Percentiles rank a stretch among this genome's conserved stretches.
These are phyloP conservation scores for Naganishia cerealis DNA, from an alignment of 1,284 basidiomycete species.

Conservation along the genomic window DNA sequence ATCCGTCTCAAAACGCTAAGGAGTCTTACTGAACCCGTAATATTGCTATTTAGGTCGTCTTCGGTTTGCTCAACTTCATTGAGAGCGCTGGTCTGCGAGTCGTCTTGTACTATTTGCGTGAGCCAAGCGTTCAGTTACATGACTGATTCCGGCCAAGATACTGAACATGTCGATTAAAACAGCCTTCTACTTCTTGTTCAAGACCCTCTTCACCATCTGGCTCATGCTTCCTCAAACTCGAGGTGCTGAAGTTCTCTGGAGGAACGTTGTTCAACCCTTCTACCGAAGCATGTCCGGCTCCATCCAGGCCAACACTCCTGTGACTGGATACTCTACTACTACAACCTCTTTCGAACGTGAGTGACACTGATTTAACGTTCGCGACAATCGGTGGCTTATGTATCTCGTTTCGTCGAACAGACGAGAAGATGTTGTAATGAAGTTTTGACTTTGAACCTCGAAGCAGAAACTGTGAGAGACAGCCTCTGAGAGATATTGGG, in stretches of 20 bases:
- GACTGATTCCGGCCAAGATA: background rate
- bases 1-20: background rate
- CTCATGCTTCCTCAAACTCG: constrained; percentile 38
- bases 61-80: constrained; percentile 53
- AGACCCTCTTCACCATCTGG: constrained; percentile 84
- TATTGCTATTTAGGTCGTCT: constrained; percentile 46
- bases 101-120: constrained; percentile 52
- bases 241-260: constrained; percentile 69
- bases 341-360: constrained; percentile 27
- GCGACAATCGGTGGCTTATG: background rate
- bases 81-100: constrained; percentile 52
- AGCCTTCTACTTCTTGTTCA: constrained; percentile 79
- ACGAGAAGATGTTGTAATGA: constrained; percentile 20
- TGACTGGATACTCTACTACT: constrained; percentile 24
- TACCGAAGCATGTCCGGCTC: constrained; percentile 24
- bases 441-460: background rate
- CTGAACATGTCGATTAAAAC: background rate
- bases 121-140: background rate
- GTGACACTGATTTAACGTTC: background rate
- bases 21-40: background rate
- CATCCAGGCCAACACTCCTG: constrained; percentile 18
- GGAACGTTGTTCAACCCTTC: constrained; percentile 67
- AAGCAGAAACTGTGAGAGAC: too few species aligned
- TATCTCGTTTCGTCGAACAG: background rate
- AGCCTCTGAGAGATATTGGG: background rate